Evolutionary conservation across 345 rosid species (phyloP).

Genomic region (Syzygium grande): DNA sequence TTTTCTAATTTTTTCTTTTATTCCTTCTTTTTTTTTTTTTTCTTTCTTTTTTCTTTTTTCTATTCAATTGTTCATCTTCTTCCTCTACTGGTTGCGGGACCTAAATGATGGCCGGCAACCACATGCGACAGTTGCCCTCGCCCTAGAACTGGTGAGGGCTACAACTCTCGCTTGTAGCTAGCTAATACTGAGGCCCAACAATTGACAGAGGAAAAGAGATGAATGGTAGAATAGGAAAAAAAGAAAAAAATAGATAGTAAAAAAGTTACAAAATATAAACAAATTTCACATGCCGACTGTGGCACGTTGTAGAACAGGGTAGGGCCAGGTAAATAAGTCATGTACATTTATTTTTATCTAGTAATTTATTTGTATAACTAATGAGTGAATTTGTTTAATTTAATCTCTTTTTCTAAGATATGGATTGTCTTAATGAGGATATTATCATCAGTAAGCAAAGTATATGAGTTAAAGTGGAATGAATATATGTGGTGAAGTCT

Average conservation of each 20-base stretch:
- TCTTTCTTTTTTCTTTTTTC: too few relatives aligned
- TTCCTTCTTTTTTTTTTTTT: too few relatives aligned
- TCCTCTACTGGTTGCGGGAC: background rate
- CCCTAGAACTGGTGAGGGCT: background rate
- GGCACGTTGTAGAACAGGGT: background rate
- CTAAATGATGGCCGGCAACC: background rate
- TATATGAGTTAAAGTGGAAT: background rate
- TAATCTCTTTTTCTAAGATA: background rate
- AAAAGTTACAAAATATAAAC: background rate
- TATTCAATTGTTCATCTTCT: background rate
- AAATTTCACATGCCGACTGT: rapidly evolving
- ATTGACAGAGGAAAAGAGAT: too few relatives aligned
- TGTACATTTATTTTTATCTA: background rate
- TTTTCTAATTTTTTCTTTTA: background rate
- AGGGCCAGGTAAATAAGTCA: background rate
- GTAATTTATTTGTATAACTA: background rate
- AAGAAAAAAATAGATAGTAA: background rate
- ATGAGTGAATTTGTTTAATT: background rate
- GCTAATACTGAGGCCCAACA: background rate
- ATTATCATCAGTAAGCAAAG: background rate
- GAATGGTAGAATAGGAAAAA: background rate
- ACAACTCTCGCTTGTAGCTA: background rate
- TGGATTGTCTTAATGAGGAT: background rate
- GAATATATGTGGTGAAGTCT: background rate
- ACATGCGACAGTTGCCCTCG: background rate